phyloP scores from a whole-genome alignment of 768 basidiomycete genomes.

The Lactarius quietus region DNA sequence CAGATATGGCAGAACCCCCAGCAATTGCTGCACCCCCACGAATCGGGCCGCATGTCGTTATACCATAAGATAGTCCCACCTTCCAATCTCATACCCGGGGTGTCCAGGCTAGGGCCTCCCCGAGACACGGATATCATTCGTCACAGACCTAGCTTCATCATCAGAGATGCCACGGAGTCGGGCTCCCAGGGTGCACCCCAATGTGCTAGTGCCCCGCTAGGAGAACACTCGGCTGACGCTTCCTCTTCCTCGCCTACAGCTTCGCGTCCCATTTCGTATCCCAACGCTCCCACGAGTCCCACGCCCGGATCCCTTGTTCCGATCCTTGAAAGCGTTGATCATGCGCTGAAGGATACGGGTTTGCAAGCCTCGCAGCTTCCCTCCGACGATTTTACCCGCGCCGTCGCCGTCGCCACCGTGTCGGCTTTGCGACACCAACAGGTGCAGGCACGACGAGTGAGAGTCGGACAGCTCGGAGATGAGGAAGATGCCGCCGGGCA shows the following conservation, averaged over 20 bases:
- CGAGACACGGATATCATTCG: conserved; percentile 30
- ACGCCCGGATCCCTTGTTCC: conserved; percentile 48
- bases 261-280: conserved; percentile 53
- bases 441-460: conserved; percentile 45
- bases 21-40: conserved; percentile 57
- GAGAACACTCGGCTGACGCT: neutral
- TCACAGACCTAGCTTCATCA: conserved; percentile 46
- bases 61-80: conserved; percentile 57
- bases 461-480: conserved; percentile 42
- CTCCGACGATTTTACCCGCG: conserved; percentile 87
- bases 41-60: conserved; percentile 51
- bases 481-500: conserved; percentile 51
- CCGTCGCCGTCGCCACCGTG: conserved; percentile 92
- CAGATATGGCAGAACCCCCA: conserved; percentile 99
- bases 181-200: conserved; percentile 7
- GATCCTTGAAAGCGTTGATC: conserved; percentile 73
- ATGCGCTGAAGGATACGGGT: conserved; percentile 61
- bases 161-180: conserved; percentile 25
- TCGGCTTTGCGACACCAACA: conserved; percentile 84
- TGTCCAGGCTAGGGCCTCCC: conserved; percentile 23
- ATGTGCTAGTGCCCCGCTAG: neutral
- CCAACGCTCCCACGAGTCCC: conserved; percentile 34
- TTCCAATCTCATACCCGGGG: conserved; percentile 30
- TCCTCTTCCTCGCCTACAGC: conserved; percentile 1
- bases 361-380: conserved; percentile 54